phyloP scores from a whole-genome alignment of 768 basidiomycete genomes.

The Kwoniella mangroviensis region DNA sequence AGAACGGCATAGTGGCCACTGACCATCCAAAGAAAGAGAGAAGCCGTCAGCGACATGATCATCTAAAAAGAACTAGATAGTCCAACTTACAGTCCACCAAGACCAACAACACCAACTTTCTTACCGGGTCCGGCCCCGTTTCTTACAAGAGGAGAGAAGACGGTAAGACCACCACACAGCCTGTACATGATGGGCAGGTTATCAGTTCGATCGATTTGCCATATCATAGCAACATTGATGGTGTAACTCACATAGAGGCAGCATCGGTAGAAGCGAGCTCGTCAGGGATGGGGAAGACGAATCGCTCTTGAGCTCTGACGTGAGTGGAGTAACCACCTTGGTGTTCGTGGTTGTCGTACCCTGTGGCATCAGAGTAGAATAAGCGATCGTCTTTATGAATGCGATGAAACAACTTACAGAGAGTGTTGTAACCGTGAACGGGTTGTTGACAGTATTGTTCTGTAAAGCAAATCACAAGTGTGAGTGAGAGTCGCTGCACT shows the following conservation, averaged over 20 bases:
- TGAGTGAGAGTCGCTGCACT: no score
- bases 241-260: conserved; percentile 63
- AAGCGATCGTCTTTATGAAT: not conserved
- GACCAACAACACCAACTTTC: conserved; percentile 69
- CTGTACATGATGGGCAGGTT: conserved; percentile 22
- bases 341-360: conserved; percentile 58
- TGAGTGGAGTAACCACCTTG: conserved; percentile 64
- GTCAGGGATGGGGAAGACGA: conserved; percentile 68
- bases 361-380: conserved; percentile 6
- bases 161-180: conserved; percentile 70
- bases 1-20: conserved; percentile 58
- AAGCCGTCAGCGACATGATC: no score
- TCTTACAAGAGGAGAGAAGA: conserved; percentile 66
- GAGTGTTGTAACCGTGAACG: conserved; percentile 55
- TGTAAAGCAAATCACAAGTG: conserved; percentile 1
- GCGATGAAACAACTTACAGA: conserved; percentile 24
- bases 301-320: conserved; percentile 61
- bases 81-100: conserved; percentile 63
- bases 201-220: not conserved
- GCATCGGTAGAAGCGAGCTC: conserved; percentile 63
- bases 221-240: not conserved
- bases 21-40: no score
- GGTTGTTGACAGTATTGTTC: conserved; percentile 47
- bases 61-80: no score
- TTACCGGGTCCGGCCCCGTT: conserved; percentile 67